Evolutionary conservation across 768 basidiomycete species (phyloP).

Genomic region (Mrakia blollopis): DNA sequence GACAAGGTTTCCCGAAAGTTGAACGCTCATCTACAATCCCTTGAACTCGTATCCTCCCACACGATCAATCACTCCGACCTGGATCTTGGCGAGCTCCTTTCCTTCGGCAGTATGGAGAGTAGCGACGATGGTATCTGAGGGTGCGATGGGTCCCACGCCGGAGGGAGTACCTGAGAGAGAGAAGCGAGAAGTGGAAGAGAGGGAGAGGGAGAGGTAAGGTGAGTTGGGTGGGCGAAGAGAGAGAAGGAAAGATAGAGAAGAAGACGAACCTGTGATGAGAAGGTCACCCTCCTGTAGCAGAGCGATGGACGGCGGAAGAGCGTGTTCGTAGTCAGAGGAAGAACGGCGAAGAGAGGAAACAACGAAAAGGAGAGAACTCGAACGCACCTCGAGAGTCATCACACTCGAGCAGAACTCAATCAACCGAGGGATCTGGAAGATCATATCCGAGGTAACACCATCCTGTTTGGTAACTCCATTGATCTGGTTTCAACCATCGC

Average conservation of each 20-base stretch:
- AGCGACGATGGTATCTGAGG: constrained; percentile 77
- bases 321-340: too few relatives aligned
- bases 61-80: constrained; percentile 63
- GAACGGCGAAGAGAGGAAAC: background rate
- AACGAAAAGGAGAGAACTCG: too few relatives aligned
- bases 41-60: constrained; percentile 64
- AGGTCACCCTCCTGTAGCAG: constrained; percentile 87
- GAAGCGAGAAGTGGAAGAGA: too few relatives aligned
- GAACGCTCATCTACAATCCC: constrained; percentile 18
- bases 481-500: constrained; percentile 62
- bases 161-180: constrained; percentile 61
- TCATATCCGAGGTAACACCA: constrained; percentile 82
- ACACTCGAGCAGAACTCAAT: constrained; percentile 90
- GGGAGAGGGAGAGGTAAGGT: too few relatives aligned
- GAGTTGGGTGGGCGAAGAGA: too few relatives aligned
- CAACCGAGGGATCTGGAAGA: constrained; percentile 80
- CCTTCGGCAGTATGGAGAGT: constrained; percentile 52
- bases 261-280: constrained; percentile 56
- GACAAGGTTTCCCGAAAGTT: background rate
- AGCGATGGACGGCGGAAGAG: too few relatives aligned
- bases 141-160: constrained; percentile 72
- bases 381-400: constrained; percentile 84
- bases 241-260: too few relatives aligned
- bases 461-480: constrained; percentile 79
- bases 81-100: constrained; percentile 56